Evolutionary conservation across 108 stramenopile species (phyloP).

Genomic region (Nannochloropsis salina): DNA sequence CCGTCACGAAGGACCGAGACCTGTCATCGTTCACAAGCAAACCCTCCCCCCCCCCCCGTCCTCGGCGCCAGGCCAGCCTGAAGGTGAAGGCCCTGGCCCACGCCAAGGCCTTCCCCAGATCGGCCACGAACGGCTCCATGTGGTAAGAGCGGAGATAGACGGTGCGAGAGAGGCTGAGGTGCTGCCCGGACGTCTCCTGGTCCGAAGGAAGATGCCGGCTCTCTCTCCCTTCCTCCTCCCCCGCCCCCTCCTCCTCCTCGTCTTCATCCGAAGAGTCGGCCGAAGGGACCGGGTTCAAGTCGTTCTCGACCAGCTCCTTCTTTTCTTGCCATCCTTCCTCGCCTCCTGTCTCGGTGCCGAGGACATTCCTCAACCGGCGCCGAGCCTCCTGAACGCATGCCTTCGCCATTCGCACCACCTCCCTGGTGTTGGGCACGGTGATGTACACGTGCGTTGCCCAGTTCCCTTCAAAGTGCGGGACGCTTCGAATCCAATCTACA

Average conservation of each 20-base stretch:
- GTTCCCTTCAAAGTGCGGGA: conserved; percentile 17
- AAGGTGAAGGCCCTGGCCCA: neutral
- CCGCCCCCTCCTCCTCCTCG: neutral
- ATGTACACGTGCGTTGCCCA: conserved; percentile 7
- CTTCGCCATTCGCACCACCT: conserved; percentile 8
- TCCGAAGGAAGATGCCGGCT: neutral
- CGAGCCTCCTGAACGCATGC: neutral
- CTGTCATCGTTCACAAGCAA: neutral
- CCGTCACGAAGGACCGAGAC: neutral
- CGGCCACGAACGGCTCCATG: neutral
- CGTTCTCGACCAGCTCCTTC: neutral
- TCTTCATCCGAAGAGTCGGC: neutral
- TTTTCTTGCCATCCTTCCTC: neutral
- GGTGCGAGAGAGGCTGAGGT: neutral
- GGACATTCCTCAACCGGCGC: neutral
- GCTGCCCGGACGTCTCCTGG: neutral
- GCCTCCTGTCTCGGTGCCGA: neutral
- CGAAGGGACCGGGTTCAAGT: neutral
- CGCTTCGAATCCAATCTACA: neutral
- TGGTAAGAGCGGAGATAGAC: conserved; percentile 20
- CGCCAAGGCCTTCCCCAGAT: neutral
- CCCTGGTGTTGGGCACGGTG: neutral
- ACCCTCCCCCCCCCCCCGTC: neutral
- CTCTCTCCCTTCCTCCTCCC: conserved; percentile 15
- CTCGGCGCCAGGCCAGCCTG: neutral